Conservation (phyloP, 805 yeast species). For the Candida gorgasii region DNA sequence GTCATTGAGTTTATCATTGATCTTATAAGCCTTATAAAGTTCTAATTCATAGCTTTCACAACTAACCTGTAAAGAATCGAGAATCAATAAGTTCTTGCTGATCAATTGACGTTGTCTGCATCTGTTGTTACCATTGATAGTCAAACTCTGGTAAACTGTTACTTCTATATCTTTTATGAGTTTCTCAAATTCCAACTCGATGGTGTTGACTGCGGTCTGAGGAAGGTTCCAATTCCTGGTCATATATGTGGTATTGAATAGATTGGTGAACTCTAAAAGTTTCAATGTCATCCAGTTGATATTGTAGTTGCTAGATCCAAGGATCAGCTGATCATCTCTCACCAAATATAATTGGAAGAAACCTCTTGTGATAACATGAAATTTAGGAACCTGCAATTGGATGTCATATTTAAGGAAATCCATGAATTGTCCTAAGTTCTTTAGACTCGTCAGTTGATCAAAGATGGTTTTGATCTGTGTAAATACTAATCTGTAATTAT, state of each 20-base stretch:
- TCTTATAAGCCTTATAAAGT: conserved; percentile 31
- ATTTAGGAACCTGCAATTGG: conserved; percentile 19
- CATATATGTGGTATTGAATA: conserved; percentile 16
- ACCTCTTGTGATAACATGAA: conserved; percentile 59
- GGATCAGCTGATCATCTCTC: conserved; percentile 59
- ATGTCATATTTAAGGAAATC: conserved; percentile 30
- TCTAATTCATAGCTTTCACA: conserved; percentile 64
- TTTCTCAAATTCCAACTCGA: conserved; percentile 20
- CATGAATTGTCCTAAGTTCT: conserved; percentile 25
- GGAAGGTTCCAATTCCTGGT: conserved; percentile 16
- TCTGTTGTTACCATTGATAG: conserved; percentile 53
- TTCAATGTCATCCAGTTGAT: conserved; percentile 27
- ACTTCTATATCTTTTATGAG: conserved; percentile 49
- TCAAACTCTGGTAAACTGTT: conserved; percentile 35
- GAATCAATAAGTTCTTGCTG: conserved; percentile 54
- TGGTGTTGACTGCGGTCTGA: conserved; percentile 7
- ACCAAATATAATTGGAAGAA: conserved; percentile 60
- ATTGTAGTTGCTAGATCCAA: conserved; percentile 43
- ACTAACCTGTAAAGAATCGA: conserved; percentile 82
- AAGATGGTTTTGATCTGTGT: conserved; percentile 20
- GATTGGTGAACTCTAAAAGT: conserved; percentile 43
- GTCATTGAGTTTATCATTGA: conserved; percentile 38
- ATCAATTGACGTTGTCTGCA: conserved; percentile 78
- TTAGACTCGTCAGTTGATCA: conserved; percentile 18
- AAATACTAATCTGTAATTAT: conserved; percentile 22